A percentile compares a stretch with the other conserved stretches of the same genome.
phyloP scores from a whole-genome alignment of 2,329 filamentous ascomycete species.

The Cryphonectria naterciae region DNA sequence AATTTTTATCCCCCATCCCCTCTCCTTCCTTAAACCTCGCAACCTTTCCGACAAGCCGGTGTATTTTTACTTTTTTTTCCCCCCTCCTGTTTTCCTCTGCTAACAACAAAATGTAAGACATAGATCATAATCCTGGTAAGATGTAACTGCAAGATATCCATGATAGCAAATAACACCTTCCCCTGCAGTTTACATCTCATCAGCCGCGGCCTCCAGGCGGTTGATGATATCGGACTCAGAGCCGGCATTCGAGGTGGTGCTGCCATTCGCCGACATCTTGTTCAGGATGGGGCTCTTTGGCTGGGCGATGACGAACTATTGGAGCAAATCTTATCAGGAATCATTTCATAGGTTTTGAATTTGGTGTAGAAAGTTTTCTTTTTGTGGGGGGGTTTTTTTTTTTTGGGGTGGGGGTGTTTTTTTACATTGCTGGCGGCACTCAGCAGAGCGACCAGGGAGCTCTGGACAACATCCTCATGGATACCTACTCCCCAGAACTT shows the following conservation, averaged over 20 bases:
- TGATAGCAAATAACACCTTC: not conserved
- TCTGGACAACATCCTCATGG: conserved; percentile 90
- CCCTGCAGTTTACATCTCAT: conserved; percentile 26
- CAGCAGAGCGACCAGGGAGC: conserved; percentile 82
- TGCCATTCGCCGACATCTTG: conserved; percentile 24
- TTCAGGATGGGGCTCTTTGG: conserved; percentile 68
- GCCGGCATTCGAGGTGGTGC: conserved; percentile 32
- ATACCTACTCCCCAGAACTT: conserved; percentile 91
- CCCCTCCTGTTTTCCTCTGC: not conserved
- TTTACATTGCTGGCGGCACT: conserved; percentile 85
- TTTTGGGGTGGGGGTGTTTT: conserved; percentile 31
- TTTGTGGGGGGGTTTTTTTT: no score
- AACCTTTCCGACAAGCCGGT: not conserved
- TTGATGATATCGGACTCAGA: conserved; percentile 35
- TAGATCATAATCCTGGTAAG: not conserved
- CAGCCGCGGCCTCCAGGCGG: conserved; percentile 41
- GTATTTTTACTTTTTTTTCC: not conserved
- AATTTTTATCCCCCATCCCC: not conserved
- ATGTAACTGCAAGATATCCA: not conserved
- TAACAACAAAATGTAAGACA: not conserved
- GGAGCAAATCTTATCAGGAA: not conserved
- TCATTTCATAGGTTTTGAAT: not conserved
- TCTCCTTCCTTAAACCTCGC: not conserved
- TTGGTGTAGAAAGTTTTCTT: not conserved
- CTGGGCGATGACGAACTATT: conserved; percentile 72